A percentile compares a stretch with the other conserved stretches of the same genome.
Conservation (phyloP, 1,139 yeast species). For the Eremothecium cymbalariae region DNA sequence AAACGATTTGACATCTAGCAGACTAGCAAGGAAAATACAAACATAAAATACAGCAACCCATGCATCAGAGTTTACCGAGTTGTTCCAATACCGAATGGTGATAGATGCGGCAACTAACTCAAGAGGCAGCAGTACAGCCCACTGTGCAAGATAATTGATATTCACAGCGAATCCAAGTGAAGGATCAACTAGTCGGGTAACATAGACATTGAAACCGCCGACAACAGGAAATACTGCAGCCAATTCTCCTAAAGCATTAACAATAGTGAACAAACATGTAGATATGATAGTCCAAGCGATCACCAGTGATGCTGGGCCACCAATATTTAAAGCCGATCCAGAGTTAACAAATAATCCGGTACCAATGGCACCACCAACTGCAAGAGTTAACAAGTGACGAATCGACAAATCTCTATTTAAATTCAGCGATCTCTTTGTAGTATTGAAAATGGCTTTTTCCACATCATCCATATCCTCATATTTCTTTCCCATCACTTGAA, state of each 20-base stretch:
- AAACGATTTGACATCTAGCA: constrained; percentile 55
- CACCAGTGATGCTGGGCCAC: constrained; percentile 63
- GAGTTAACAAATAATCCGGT: constrained; percentile 55
- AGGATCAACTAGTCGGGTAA: constrained; percentile 57
- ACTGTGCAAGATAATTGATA: constrained; percentile 60
- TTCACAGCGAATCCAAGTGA: constrained; percentile 73
- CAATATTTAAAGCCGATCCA: constrained; percentile 52
- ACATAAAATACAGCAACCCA: constrained; percentile 61
- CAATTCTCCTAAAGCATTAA: constrained; percentile 62
- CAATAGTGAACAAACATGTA: constrained; percentile 51
- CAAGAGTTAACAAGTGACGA: constrained; percentile 71
- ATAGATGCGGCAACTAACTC: constrained; percentile 67
- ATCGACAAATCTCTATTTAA: constrained; percentile 46
- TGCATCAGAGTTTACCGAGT: constrained; percentile 48
- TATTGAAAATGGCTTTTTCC: constrained; percentile 56
- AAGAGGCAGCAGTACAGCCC: constrained; percentile 61
- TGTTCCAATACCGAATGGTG: constrained; percentile 60
- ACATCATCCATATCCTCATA: constrained; percentile 35
- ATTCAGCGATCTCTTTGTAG: constrained; percentile 59
- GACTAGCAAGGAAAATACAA: constrained; percentile 46
- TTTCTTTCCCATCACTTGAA: constrained; percentile 11
- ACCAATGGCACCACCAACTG: constrained; percentile 84
- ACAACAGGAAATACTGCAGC: constrained; percentile 60
- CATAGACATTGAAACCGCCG: constrained; percentile 64
- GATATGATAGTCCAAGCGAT: constrained; percentile 47